Conservation (phyloP, 805 yeast species). For the Schizosaccharomyces osmophilus region DNA sequence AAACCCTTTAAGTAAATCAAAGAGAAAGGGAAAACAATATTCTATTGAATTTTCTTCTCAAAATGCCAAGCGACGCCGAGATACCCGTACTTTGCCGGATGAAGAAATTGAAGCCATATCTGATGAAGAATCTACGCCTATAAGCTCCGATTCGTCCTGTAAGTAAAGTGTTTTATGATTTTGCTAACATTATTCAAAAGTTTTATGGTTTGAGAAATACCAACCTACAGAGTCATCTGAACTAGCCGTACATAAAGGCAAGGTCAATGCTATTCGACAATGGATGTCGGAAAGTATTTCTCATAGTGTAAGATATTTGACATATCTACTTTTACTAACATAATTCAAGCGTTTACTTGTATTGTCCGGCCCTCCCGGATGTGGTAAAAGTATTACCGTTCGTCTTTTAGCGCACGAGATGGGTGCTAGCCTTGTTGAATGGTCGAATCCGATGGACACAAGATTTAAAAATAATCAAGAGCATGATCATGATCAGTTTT, state of each 20-base stretch:
- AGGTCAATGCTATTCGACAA: not conserved
- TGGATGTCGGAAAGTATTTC: not conserved
- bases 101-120: conserved; percentile 1
- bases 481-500: not conserved
- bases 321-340: not conserved
- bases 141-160: not conserved
- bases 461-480: not conserved
- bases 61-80: not conserved
- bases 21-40: not conserved
- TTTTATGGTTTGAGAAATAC: not conserved
- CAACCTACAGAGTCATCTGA: not conserved
- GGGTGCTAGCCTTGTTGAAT: not conserved
- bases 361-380: not conserved
- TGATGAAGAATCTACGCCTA: not conserved
- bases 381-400: not conserved
- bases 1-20: not conserved
- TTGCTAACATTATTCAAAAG: too few relatives aligned
- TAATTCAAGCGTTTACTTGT: not conserved
- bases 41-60: not conserved
- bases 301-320: not conserved
- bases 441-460: not conserved
- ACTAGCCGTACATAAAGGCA: conserved; percentile 1
- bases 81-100: not conserved
- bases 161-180: too few relatives aligned
- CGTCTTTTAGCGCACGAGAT: not conserved